Base-by-base conservation (phyloP, 805 yeast species). In the Vanderwaltozyma tropicalis region DNA sequence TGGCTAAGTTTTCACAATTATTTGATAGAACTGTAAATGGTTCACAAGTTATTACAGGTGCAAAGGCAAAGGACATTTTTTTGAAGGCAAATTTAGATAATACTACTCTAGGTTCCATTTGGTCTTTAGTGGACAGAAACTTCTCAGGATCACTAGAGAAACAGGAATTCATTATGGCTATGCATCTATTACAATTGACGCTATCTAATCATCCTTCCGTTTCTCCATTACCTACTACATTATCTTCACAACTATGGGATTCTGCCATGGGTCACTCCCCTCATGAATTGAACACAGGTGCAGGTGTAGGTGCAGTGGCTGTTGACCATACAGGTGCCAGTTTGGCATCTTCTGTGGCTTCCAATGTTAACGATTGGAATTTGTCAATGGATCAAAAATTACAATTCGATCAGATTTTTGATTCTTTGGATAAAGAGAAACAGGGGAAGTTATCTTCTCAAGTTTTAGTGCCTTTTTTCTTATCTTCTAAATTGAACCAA, bases 1-100 rank as follows among this genome's bases (percentile, higher is more conserved):
- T 72, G 38, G 62, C 75, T 28, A 76, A 71, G 45, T 84, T 80
- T 50, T 65, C 78, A 14, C 78, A 71, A 41, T 66, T 89, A 57
- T 89, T 82, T 55, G 78, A 78, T 41, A 77, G 78, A 50, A 76
- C 85, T 9, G 43, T 59, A 7, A 41, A 46, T 30, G 61, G 60
- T 4, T 74, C 86, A 5, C 60, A 72, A 6, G 53, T 62, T 14
- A 68, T 89, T 45, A 12, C 73, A 22, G 97, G 96, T 17, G 67
- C 66, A 15, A 74, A 72, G 41, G 97, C 97, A 0, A 76, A 83
- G 53, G 80, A 72, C 35, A 87, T 92, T 41, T 87, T 92, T 52
- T 59, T 85, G 53, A 92, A 89, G 66, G 95, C 97, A 0, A 79
- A 82, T 48, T 65, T 92, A 39, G 85, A 94, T 18, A 80, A 80